Evolutionary conservation across 106 monocot species (phyloP), one percentile per base, ranked within the genome.

Genomic region (Amphibolis antarctica): DNA sequence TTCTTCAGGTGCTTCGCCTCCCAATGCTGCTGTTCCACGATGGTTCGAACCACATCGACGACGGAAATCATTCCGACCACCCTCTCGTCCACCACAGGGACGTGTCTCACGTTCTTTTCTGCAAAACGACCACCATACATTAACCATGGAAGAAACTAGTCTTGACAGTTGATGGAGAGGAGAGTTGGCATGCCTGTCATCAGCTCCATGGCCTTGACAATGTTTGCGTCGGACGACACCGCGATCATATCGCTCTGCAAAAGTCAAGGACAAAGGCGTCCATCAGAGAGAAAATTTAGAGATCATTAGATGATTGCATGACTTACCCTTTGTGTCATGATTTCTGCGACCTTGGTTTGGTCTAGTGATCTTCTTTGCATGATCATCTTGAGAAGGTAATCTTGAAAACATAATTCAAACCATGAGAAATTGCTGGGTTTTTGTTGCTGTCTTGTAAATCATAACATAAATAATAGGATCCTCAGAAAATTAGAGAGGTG

Each of bases 191-290:
- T 68, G 69, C 84, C 84, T 64, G 80, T 71, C 84, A 85, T 88
- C 15, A 88, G 67, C 65, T 88, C 69, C 88, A 88, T 88, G 59
- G 88, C 88, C 55, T 81, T 52, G 14, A 88, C 75, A 69, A 88
- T 71, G 19, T 76, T 88, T 63, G 88, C 81, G 67, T 81, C 78
- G 4, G 78, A 51, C 12, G 74, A 66, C 15, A 88, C 83, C 13
- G 78, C 70, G 6, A 88, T 59, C 42, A 88, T 78, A 58, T 83
- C 76, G 50, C 76, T 81, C 83, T 88, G 81, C 30, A 30, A 44
- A 63, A 46, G 46, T 5, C 46, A 43, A 69, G 67, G 57, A 5
- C 20, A 24, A 20, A 12, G 59, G 63, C 7, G 25, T 28, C 23
- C 14, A 36, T 29, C 14, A 59, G 25, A 66, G n/a, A 36, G 36